Conservation (phyloP, 1,284 basidiomycete genomes). For the Austroboletus olivaceoglutinosus region DNA sequence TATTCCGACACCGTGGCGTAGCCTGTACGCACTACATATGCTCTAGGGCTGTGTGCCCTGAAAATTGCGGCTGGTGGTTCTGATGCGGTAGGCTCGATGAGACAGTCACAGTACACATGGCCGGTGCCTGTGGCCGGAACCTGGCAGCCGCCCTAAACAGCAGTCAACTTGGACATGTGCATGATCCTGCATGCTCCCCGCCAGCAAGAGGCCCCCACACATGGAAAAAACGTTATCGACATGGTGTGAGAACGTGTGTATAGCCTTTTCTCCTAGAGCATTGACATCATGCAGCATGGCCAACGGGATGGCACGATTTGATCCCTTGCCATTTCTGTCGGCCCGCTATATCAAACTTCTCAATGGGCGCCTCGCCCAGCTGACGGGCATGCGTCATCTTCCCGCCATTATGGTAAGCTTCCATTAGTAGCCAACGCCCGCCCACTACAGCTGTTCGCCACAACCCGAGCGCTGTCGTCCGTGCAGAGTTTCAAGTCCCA, state of each 20-base stretch:
- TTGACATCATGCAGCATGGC: background rate
- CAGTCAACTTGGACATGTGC: too few relatives aligned
- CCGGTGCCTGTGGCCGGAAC: conserved; percentile 16
- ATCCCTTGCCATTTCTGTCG: too few relatives aligned
- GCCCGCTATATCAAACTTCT: too few relatives aligned
- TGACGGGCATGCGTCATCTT: too few relatives aligned
- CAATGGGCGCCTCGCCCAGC: too few relatives aligned
- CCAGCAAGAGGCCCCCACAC: background rate
- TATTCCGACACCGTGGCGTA: background rate
- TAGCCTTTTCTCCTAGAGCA: conserved; percentile 3
- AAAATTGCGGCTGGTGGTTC: conserved; percentile 14
- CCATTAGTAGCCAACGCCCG: too few relatives aligned
- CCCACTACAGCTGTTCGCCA: too few relatives aligned
- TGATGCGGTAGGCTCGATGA: conserved; percentile 4
- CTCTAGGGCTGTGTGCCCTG: conserved; percentile 10
- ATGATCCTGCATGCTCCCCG: background rate
- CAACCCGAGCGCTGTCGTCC: too few relatives aligned
- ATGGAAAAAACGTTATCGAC: conserved; percentile 3
- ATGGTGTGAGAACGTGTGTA: conserved; percentile 4
- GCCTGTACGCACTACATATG: background rate
- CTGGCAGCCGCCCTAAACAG: too few relatives aligned
- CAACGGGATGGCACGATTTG: background rate
- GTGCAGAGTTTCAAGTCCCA: too few relatives aligned
- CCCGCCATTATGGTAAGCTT: too few relatives aligned
- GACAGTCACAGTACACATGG: background rate